Evolutionary conservation across 202 grass and related monocot genomes (phyloP), one percentile per base, ranked within the genome.

Genomic region (Eragrostis tef): DNA sequence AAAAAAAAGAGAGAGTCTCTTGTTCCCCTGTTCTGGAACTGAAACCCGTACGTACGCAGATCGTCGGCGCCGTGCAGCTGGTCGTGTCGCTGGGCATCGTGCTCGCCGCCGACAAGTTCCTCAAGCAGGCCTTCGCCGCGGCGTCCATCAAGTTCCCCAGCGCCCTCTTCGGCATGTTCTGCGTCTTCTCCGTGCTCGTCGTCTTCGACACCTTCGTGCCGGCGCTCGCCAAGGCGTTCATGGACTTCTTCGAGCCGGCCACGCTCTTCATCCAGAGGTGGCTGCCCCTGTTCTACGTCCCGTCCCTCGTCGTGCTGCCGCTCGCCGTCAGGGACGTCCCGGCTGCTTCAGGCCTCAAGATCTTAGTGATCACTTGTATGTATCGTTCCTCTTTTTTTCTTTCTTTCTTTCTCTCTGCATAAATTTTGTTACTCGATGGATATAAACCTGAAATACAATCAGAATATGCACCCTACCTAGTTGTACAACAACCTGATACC

Each of bases 111-210:
- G 96, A 98, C 60, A 95, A 86, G 83, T 67, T 87, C 80, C 87
- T 98, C 21, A 88, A 93, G 85, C 79, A 90, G 75, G 88, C 88
- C 17, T 98, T 95, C 58, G 65, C 45, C 11, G 90, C 92, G 6
- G 96, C 96, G 6, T 86, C 90, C 19, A 93, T 98, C 71, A 95
- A 93, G 86, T 98, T 98, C 47, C 96, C 96, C 5, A 95, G 96
- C 41, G 80, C 96, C 3, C 88, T 98, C 43, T 93, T 93, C 15
- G 96, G 92, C 54, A 98, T 98, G 96, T 93, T 95, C 81, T 98
- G 96, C 67, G 83, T 95, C 64, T 98, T 98, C 81, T 88, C 92
- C 16, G 85, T 93, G 41, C 87, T 98, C 65, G 52, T 73, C 17
- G 31, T 92, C 64, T 75, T 98, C 7, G 96, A 98, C 82, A 20